Evolutionary conservation across 1,284 basidiomycete species (phyloP), one percentile per base, ranked within the genome.

Genomic region (Microbotryum violaceum): DNA sequence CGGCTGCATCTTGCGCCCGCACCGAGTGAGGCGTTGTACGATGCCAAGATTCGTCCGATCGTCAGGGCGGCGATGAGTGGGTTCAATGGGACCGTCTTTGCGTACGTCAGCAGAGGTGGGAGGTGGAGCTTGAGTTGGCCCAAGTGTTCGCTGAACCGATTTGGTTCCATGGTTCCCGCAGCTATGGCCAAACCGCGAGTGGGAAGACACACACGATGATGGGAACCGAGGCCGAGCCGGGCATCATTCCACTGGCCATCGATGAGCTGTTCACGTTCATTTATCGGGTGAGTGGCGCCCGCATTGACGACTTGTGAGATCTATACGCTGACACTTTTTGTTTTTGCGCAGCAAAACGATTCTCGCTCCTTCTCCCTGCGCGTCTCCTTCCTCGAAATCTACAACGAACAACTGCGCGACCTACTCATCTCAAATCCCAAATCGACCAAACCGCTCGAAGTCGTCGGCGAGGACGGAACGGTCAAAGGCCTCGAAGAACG

Each of bases 371-470:
- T 72, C 64, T 72, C 82, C 9, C 73, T 83, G 2, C 75, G 81
- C 20, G 80, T 82, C 20, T 80, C 80, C 9, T 82, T 82, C 67
- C 76, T 83, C 54, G 82, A 80, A 64, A 82, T 83, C 62, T 82
- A 83, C 76, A 83, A 83, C 66, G 82, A 83, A 63, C 76, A 77
- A 3, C 73, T 83, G 20, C 77, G 79, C 33, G 82, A 83, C 66
- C 73, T 83, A 9, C 71, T 78, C 3, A 68, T 72, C 10, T 63
- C 72, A 4, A 46, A 27, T 42, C 49, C 61, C 0, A 48, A 49
- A 49, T 50, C 50, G 23, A 18, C 55, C 45, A 42, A 42, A 44
- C 48, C 64, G 0, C 64, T 76, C 27, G 75, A 77, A 55, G 71
- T 75, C 21, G 68, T 62, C 10, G 60, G 60, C 51, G 67, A 69